Evolutionary conservation across 31 red algal species (phyloP).

Genomic region (Endocladia muricata): DNA sequence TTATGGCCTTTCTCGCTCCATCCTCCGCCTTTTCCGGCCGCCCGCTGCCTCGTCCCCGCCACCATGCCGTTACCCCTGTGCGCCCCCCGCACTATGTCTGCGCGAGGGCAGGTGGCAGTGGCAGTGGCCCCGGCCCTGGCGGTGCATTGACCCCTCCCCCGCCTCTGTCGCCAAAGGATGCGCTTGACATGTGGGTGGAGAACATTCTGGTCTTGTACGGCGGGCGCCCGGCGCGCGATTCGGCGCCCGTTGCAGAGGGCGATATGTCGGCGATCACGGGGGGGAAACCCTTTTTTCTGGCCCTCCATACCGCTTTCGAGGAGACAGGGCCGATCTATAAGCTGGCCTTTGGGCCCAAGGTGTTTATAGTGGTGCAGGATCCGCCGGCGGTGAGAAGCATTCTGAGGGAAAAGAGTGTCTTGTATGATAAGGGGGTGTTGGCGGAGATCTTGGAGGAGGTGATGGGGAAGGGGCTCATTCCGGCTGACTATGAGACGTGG

Average conservation of each 20-base stretch:
- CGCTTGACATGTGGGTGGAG: slow-evolving; percentile 15
- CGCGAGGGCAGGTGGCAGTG: too few species aligned
- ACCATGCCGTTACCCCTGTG: too few species aligned
- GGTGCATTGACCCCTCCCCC: slow-evolving; percentile 19
- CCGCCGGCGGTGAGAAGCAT: slow-evolving; percentile 61
- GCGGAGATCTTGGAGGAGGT: slow-evolving; percentile 83
- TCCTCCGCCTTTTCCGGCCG: neutral
- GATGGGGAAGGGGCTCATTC: slow-evolving; percentile 94
- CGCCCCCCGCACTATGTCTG: too few species aligned
- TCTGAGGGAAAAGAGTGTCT: slow-evolving; percentile 49
- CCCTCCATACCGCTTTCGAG: slow-evolving; percentile 61
- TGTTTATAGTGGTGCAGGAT: slow-evolving; percentile 78
- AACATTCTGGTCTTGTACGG: slow-evolving; percentile 60
- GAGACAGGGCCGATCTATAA: slow-evolving; percentile 71
- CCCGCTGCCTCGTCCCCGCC: neutral
- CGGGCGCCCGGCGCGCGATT: slow-evolving; percentile 42
- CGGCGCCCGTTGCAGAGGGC: slow-evolving; percentile 54
- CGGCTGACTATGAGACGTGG: slow-evolving; percentile 87
- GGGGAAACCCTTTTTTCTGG: slow-evolving; percentile 66
- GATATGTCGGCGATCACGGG: slow-evolving; percentile 53
- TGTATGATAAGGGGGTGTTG: slow-evolving; percentile 84
- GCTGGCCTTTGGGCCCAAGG: slow-evolving; percentile 80
- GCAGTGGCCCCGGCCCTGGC: too few species aligned
- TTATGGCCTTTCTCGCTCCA: neutral
- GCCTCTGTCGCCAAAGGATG: slow-evolving; percentile 22